phyloP scores from a whole-genome alignment of 2,329 filamentous ascomycete species.

The Macroventuria anomochaeta region DNA sequence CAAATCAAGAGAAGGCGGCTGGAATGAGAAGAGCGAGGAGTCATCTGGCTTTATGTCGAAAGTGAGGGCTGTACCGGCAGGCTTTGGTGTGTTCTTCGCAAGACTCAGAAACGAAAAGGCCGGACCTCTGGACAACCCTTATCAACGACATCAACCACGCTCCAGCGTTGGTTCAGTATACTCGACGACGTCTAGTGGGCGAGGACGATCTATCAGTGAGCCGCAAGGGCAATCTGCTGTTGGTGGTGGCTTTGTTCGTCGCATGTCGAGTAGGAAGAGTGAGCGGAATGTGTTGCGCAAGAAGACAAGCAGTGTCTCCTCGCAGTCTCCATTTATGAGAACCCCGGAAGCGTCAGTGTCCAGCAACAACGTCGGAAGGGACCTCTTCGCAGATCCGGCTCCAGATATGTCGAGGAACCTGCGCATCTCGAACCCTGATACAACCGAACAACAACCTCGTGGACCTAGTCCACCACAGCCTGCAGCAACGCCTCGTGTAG shows the following conservation, averaged over 20 bases:
- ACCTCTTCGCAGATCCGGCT: conserved; percentile 41
- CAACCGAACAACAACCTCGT: conserved; percentile 12
- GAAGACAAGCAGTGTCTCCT: conserved; percentile 38
- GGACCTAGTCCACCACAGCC: conserved; percentile 38
- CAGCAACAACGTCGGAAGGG: conserved; percentile 25
- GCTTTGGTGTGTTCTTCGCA: conserved; percentile 31
- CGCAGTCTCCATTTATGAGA: conserved; percentile 36
- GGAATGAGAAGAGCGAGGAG: conserved; percentile 27
- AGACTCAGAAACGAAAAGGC: conserved; percentile 40
- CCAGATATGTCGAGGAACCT: conserved; percentile 29
- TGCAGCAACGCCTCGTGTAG: conserved; percentile 25
- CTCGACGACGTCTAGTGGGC: conserved; percentile 33
- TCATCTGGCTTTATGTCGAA: conserved; percentile 25
- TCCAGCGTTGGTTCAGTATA: conserved; percentile 44
- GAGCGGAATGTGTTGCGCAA: conserved; percentile 40
- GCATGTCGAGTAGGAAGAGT: conserved; percentile 43
- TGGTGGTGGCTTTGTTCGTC: conserved; percentile 34
- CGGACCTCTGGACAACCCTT: conserved; percentile 35
- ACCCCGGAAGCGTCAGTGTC: conserved; percentile 37
- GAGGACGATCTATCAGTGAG: conserved; percentile 40
- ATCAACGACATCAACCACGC: conserved; percentile 38
- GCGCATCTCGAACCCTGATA: conserved; percentile 35
- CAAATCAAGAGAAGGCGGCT: conserved; percentile 30
- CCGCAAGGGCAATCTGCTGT: conserved; percentile 23
- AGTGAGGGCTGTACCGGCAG: conserved; percentile 30